phyloP scores from a whole-genome alignment of 75 land plant genomes.

The Pinus taeda region DNA sequence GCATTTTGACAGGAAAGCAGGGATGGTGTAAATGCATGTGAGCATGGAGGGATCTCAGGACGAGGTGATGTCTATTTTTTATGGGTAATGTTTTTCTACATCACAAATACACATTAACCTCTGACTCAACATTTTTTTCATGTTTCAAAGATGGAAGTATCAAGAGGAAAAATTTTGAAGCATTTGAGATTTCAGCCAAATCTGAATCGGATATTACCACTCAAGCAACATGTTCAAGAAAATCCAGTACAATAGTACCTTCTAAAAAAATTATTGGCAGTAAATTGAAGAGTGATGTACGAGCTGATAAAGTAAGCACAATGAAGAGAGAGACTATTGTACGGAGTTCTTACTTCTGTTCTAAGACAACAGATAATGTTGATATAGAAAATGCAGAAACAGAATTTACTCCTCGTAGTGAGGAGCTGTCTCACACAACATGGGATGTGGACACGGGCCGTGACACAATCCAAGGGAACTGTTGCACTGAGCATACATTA shows the following conservation, averaged over 20 bases:
- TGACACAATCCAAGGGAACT: not conserved
- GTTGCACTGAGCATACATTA: not conserved
- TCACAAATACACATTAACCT: too few species aligned
- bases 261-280: not conserved
- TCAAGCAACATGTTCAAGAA: not conserved
- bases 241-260: not conserved
- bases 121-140: too few species aligned
- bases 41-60: not conserved
- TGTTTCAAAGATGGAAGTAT: not conserved
- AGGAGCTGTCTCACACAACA: not conserved
- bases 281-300: not conserved
- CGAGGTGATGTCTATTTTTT: not conserved
- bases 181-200: not conserved
- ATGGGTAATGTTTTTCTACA: too few species aligned
- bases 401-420: not conserved
- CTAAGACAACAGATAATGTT: not conserved
- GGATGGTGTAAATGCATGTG: not conserved
- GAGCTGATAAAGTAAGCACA: not conserved
- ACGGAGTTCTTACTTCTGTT: constrained; percentile 27
- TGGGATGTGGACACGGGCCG: not conserved
- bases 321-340: constrained; percentile 11
- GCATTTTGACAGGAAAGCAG: not conserved
- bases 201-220: constrained; percentile 1
- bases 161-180: not conserved
- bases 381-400: constrained; percentile 10